phyloP scores from a whole-genome alignment of 305 asterid genomes.

The Striga hermonthica region DNA sequence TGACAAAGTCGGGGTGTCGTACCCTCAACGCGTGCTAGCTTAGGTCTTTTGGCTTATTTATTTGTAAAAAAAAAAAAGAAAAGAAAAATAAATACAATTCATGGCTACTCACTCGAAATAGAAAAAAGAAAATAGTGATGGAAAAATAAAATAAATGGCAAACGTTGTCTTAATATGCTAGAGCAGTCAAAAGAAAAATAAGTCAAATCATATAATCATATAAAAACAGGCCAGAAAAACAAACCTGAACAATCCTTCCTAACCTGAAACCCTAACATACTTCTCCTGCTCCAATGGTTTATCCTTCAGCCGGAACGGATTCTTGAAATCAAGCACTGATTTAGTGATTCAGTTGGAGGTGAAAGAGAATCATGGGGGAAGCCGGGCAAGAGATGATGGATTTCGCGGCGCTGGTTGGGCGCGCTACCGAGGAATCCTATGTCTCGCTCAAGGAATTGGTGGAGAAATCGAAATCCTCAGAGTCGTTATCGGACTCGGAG shows the following conservation, averaged over 20 bases:
- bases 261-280: constrained; percentile 34
- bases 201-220: neutral
- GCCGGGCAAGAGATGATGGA: constrained; percentile 80
- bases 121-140: too few species aligned
- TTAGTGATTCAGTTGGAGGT: constrained; percentile 27
- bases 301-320: constrained; percentile 14
- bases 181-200: too few species aligned
- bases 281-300: constrained; percentile 34
- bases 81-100: too few species aligned
- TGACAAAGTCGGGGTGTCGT: too few species aligned
- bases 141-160: too few species aligned
- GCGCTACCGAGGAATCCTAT: constrained; percentile 85
- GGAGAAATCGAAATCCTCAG: constrained; percentile 74
- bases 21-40: too few species aligned
- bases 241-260: constrained; percentile 13
- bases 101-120: too few species aligned
- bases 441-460: constrained; percentile 72
- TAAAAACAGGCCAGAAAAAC: neutral
- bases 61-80: too few species aligned
- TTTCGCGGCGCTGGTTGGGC: constrained; percentile 69
- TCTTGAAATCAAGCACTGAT: constrained; percentile 23
- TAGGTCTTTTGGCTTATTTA: too few species aligned
- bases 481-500: constrained; percentile 65
- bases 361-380: constrained; percentile 58
- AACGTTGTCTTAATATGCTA: too few species aligned